A percentile compares a stretch with the other conserved stretches of the same genome.
phyloP scores from a whole-genome alignment of 805 yeast species.

The Saccharomycopsis fibuligera region DNA sequence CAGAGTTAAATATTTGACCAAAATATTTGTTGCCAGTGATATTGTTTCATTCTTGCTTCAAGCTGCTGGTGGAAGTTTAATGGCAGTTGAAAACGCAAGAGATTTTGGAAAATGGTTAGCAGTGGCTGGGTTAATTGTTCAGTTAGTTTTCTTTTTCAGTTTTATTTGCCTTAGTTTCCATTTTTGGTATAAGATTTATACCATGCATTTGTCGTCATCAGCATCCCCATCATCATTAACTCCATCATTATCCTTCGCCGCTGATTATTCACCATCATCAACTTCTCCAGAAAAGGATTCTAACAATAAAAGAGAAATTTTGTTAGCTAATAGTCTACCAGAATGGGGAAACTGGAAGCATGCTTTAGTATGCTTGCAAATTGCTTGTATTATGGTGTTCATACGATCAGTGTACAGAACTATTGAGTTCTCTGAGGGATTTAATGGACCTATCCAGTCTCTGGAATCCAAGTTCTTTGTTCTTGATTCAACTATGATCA shows the following conservation, averaged over 20 bases:
- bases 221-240: too few species aligned
- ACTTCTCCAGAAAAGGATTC: too few species aligned
- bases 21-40: constrained; percentile 29
- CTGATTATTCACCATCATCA: too few species aligned
- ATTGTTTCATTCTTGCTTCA: constrained; percentile 28
- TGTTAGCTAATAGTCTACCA: too few species aligned
- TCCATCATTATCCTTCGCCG: too few species aligned
- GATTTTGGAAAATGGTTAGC: constrained; percentile 25
- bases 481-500: too few species aligned
- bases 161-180: too few species aligned
- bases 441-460: too few species aligned
- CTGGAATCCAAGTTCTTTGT: too few species aligned
- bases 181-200: too few species aligned
- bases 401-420: constrained; percentile 29
- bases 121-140: constrained; percentile 29
- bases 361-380: constrained; percentile 19
- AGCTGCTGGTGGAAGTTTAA: constrained; percentile 30
- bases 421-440: constrained; percentile 29
- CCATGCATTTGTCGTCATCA: too few species aligned
- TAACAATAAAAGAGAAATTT: too few species aligned
- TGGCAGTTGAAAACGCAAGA: constrained; percentile 18
- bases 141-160: constrained; percentile 28
- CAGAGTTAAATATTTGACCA: constrained; percentile 25
- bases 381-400: constrained; percentile 18
- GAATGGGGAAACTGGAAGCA: constrained; percentile 22